A percentile compares a stretch with the other conserved stretches of the same genome.
phyloP scores from a whole-genome alignment of 345 rosid genomes.

The Eutrema yunnanense region DNA sequence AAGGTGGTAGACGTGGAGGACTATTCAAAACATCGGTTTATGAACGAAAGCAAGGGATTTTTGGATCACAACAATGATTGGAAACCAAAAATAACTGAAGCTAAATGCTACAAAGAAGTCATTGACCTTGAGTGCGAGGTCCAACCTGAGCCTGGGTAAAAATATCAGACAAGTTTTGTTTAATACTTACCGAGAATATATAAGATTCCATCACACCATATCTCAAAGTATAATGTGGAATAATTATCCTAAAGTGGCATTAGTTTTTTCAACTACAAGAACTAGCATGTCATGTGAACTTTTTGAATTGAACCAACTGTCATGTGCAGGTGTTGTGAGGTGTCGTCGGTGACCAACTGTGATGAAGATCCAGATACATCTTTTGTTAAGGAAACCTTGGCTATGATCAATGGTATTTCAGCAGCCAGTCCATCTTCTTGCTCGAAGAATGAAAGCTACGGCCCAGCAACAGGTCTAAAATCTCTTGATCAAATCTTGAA shows the following conservation, averaged over 20 bases:
- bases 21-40: conserved; percentile 25
- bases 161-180: conserved; percentile 7
- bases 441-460: conserved; percentile 41
- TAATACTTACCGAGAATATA: neutral
- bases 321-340: conserved; percentile 46
- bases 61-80: conserved; percentile 28
- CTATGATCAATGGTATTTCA: conserved; percentile 25
- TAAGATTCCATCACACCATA: no score
- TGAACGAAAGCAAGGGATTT: conserved; percentile 24
- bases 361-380: conserved; percentile 49
- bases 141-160: conserved; percentile 54
- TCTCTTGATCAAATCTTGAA: conserved; percentile 38
- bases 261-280: conserved; percentile 6
- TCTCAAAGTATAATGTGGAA: no score
- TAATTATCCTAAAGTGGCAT: neutral
- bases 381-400: conserved; percentile 51
- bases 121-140: conserved; percentile 48
- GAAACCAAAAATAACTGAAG: conserved; percentile 29
- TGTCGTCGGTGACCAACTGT: conserved; percentile 32
- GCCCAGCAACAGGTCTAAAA: conserved; percentile 44
- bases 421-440: conserved; percentile 45
- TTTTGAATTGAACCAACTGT: neutral
- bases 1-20: conserved; percentile 20
- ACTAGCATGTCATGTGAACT: conserved; percentile 3
- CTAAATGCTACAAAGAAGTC: conserved; percentile 31